Evolutionary conservation across 768 basidiomycete genomes (phyloP).

Genomic region (Suillus variegatus): DNA sequence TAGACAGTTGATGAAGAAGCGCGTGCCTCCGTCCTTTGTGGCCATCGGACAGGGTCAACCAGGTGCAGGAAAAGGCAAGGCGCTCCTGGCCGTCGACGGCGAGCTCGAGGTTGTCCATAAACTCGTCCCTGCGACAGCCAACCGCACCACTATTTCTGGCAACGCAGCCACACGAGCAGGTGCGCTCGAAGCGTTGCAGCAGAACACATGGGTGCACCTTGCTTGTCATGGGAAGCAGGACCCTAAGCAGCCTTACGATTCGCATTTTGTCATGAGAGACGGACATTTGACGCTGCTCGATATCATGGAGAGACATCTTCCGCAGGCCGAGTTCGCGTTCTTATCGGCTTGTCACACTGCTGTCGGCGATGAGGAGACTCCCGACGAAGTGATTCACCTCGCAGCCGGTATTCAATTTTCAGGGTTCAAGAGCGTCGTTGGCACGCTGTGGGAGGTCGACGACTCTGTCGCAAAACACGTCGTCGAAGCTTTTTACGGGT

Average conservation of each 20-base stretch:
- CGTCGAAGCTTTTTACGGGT: background rate
- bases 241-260: conserved; percentile 22
- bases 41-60: background rate
- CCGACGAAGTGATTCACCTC: background rate
- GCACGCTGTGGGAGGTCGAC: background rate
- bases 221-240: conserved; percentile 33
- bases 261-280: conserved; percentile 18
- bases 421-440: background rate
- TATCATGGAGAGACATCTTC: background rate
- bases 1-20: background rate
- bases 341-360: background rate
- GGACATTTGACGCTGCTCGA: background rate
- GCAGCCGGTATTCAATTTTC: background rate
- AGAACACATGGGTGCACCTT: conserved; percentile 30
- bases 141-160: conserved; percentile 5
- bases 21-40: background rate
- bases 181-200: conserved; percentile 15
- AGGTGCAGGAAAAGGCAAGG: background rate
- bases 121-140: background rate
- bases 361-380: background rate
- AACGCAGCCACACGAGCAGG: conserved; percentile 15
- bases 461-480: background rate
- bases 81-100: background rate
- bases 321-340: background rate
- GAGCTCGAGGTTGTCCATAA: background rate